phyloP scores from a whole-genome alignment of 345 rosid species.

The Eucalyptus tenuipes region DNA sequence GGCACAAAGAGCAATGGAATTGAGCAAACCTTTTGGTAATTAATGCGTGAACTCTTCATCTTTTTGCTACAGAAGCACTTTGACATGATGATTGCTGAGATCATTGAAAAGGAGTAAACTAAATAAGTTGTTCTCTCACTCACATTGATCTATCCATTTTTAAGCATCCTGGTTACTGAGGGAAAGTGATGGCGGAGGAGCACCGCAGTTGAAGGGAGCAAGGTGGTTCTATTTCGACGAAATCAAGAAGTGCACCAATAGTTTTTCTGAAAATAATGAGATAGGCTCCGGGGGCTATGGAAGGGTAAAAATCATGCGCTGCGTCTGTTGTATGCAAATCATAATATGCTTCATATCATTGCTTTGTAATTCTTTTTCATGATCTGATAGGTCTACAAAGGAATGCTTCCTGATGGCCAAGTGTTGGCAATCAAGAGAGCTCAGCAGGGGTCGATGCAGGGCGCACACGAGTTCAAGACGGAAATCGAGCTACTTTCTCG shows the following conservation, averaged over 20 bases:
- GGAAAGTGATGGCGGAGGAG: constrained; percentile 78
- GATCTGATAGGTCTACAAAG: constrained; percentile 57
- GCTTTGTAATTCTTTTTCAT: neutral
- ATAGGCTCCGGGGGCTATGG: constrained; percentile 94
- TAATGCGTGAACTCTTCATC: neutral
- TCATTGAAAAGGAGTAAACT: neutral
- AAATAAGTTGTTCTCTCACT: neutral
- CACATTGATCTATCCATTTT: neutral
- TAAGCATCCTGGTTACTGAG: constrained; percentile 81
- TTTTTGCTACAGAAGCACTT: neutral
- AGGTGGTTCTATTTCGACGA: constrained; percentile 93
- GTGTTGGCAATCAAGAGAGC: constrained; percentile 86
- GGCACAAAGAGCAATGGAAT: constrained; percentile 73
- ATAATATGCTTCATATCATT: neutral
- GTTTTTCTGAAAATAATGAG: constrained; percentile 58
- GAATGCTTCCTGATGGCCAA: constrained; percentile 69
- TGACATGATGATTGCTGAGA: neutral
- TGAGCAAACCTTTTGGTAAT: constrained; percentile 82
- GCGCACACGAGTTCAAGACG: constrained; percentile 85
- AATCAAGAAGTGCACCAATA: constrained; percentile 63
- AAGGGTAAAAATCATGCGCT: constrained; percentile 27
- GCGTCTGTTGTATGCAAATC: neutral
- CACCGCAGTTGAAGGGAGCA: constrained; percentile 91
- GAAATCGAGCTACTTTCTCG: constrained; percentile 92
- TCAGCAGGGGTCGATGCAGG: constrained; percentile 87